Evolutionary conservation across 2,329 filamentous ascomycete genomes (phyloP), one percentile per base, ranked within the genome.

Genomic region (Fusarium secorum): DNA sequence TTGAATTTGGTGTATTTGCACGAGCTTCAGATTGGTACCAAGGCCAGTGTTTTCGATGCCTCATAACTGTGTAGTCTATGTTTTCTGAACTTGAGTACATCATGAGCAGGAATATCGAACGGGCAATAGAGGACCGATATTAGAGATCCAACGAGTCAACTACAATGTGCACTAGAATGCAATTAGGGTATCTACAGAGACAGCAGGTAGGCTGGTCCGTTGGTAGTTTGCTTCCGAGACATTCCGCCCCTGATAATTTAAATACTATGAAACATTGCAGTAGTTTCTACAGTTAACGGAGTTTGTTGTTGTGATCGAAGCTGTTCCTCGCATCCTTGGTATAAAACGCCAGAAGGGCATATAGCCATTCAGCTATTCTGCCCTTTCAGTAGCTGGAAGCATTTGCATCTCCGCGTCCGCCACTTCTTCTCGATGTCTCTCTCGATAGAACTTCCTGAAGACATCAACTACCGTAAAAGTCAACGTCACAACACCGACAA

Each of bases 401-500:
- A 57, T 57, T n/a, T 67, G 49, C 18, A 35, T 44, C 18, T 30
- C 45, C 45, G 52, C 57, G 3, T 48, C 39, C 1, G 1, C 5
- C 18, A 17, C 15, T 7, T 52, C 39, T 15, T 2, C 18, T 4
- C 14, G 18, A 4, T 22, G 22, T 24, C 44, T 49, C 11, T 5
- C 13, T 4, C 20, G 20, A 11, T n/a, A 51, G 1, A 39, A 18
- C 9, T 14, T 18, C 11, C 11, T 26, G 7, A 22, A 22, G 13
- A 62, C 30, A 1, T 67, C 49, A 22, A 65, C n/a, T 3, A 59
- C 18, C 5, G 63, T 66, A 20, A 59, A 59, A 1, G 18, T 28
- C 28, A 65, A 20, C 1, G 64, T 67, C 1, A 52, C 56, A n/a
- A 41, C 11, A 3, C 64, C 64, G 18, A 62, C 64, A 24, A 67